Evolutionary conservation across 108 stramenopile genomes (phyloP).

Genomic region (Cafeteria roenbergensis): DNA sequence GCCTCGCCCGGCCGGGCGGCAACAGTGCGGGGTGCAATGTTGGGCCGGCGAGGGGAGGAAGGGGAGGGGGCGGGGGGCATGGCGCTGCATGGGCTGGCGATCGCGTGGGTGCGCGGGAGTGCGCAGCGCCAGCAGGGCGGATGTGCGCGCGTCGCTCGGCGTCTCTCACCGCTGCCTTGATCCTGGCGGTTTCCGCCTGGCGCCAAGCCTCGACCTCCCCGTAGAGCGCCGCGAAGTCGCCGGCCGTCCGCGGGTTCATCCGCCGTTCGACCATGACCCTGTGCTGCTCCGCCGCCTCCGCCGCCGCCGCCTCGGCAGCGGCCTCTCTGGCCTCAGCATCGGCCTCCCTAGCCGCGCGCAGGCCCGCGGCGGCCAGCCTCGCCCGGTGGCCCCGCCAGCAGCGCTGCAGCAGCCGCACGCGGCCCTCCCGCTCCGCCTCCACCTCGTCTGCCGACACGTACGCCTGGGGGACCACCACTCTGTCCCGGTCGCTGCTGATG

Average conservation of each 20-base stretch:
- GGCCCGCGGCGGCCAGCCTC: conserved; percentile 20
- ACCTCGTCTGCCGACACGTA: conserved; percentile 44
- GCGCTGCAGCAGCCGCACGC: conserved; percentile 32
- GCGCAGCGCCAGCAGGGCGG: too few species aligned
- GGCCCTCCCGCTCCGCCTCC: conserved; percentile 21
- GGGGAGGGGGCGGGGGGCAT: too few species aligned
- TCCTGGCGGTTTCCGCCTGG: conserved; percentile 23
- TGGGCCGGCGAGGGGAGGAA: too few species aligned
- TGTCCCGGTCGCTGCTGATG: conserved; percentile 26
- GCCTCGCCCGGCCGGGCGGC: too few species aligned
- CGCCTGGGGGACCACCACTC: conserved; percentile 10
- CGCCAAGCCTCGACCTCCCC: conserved; percentile 51
- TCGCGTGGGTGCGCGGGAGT: too few species aligned
- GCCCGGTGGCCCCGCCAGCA: conserved; percentile 46
- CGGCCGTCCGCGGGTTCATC: conserved; percentile 28
- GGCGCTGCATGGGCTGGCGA: too few species aligned
- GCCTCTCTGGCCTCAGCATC: not conserved
- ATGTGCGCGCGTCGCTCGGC: too few species aligned
- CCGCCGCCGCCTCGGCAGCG: conserved; percentile 4
- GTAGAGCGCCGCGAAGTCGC: conserved; percentile 41
- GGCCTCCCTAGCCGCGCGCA: not conserved
- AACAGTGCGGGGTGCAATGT: too few species aligned
- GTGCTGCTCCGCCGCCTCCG: conserved; percentile 1
- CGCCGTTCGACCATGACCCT: conserved; percentile 35
- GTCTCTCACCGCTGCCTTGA: too few species aligned